Evolutionary conservation across 225 moss, liverwort and hornwort species (phyloP).

Genomic region (Marchantia paleacea): DNA sequence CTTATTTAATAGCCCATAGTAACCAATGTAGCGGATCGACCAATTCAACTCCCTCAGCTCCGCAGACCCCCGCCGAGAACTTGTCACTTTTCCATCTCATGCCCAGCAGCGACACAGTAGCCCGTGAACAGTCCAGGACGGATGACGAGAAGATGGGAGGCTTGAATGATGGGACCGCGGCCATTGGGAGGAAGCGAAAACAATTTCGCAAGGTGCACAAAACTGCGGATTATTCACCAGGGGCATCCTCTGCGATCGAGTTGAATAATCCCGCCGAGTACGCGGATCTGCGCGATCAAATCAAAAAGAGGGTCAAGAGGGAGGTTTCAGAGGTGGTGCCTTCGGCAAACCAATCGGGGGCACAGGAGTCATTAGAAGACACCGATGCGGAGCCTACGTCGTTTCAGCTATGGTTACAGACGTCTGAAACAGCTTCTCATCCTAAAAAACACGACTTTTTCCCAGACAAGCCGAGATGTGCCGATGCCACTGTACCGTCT

Average conservation of each 20-base stretch:
- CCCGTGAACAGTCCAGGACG: not conserved
- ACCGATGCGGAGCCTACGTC: not conserved
- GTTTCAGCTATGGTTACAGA: constrained; percentile 14
- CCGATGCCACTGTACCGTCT: constrained; percentile 3
- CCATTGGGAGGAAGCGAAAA: constrained; percentile 17
- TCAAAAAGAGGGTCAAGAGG: constrained; percentile 16
- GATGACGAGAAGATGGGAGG: constrained; percentile 11
- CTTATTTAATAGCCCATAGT: not conserved
- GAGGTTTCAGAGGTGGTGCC: not conserved
- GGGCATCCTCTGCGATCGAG: not conserved
- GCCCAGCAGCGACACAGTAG: not conserved
- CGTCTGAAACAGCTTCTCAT: constrained; percentile 1
- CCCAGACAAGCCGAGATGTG: constrained; percentile 15
- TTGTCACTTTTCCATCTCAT: not conserved
- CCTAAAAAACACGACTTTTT: constrained; percentile 23
- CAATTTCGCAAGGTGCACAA: constrained; percentile 8
- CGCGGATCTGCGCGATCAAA: not conserved
- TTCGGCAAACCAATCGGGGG: not conserved
- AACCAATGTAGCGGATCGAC: not conserved
- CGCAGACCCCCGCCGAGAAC: constrained; percentile 5
- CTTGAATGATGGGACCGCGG: not conserved
- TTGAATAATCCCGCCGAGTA: not conserved
- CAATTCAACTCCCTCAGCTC: constrained; percentile 13
- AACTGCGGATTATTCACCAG: constrained; percentile 4
- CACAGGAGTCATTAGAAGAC: not conserved